A percentile compares a stretch with the other conserved stretches of the same genome.
phyloP scores from a whole-genome alignment of 164 flowering plant genomes.

The Tetracentron sinense region DNA sequence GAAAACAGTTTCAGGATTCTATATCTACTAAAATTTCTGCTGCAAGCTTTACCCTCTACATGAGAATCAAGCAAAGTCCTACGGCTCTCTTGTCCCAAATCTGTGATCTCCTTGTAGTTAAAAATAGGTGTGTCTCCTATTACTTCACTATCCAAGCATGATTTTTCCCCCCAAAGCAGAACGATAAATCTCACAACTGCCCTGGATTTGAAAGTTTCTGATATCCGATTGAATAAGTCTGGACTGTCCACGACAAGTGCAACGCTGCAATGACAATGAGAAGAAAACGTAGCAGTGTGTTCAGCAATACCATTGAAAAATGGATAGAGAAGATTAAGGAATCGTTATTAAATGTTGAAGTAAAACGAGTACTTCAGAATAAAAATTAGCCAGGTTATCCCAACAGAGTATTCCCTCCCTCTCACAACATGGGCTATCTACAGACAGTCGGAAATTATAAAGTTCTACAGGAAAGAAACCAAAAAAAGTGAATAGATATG shows the following conservation, averaged over 20 bases:
- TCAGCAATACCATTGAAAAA: neutral
- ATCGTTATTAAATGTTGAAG: neutral
- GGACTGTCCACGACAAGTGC: slow-evolving; percentile 82
- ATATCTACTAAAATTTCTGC: neutral
- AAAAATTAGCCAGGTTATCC: too few relatives aligned
- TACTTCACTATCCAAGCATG: slow-evolving; percentile 31
- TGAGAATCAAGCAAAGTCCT: slow-evolving; percentile 31
- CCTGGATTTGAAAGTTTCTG: slow-evolving; percentile 42
- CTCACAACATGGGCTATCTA: too few relatives aligned
- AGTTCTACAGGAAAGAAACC: too few relatives aligned
- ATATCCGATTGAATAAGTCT: slow-evolving; percentile 56
- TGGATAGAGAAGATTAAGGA: neutral
- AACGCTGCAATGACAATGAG: slow-evolving; percentile 44
- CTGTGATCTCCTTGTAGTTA: slow-evolving; percentile 55
- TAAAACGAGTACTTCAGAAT: neutral
- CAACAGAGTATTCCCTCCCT: too few relatives aligned
- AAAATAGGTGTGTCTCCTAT: slow-evolving; percentile 41
- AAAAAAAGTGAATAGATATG: too few relatives aligned
- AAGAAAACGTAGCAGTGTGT: slow-evolving; percentile 1
- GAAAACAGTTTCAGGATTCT: neutral
- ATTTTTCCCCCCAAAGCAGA: slow-evolving; percentile 93
- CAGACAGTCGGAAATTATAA: too few relatives aligned
- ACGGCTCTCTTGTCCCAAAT: slow-evolving; percentile 63
- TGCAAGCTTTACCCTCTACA: slow-evolving; percentile 44
- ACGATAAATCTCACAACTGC: slow-evolving; percentile 54